A percentile compares a stretch with the other conserved stretches of the same genome.
phyloP scores from a whole-genome alignment of 768 basidiomycete genomes.

The Porpolomopsis calyptriformis region DNA sequence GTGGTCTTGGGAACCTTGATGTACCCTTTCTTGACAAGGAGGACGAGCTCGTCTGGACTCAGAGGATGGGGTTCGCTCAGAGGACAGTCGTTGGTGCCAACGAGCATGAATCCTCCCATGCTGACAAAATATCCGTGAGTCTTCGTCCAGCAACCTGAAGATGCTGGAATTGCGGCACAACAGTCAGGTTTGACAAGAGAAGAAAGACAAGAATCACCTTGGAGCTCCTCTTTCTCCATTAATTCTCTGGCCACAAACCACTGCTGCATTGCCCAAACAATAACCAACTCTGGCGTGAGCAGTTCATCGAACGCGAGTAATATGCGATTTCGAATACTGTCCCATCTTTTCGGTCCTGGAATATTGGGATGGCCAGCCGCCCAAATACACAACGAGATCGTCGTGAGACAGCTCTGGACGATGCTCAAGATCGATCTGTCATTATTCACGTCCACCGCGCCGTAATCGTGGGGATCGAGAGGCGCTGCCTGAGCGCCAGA shows the following conservation, averaged over 20 bases:
- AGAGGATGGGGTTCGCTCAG: not conserved
- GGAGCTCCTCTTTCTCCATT: no score
- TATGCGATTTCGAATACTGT: not conserved
- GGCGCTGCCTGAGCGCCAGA: no score
- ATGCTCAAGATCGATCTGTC: conserved; percentile 10
- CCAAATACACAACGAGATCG: conserved; percentile 18
- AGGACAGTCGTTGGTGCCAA: not conserved
- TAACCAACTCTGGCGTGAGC: conserved; percentile 16
- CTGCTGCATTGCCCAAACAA: conserved; percentile 15
- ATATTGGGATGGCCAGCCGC: conserved; percentile 19
- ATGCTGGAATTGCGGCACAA: no score
- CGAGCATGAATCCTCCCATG: conserved; percentile 19
- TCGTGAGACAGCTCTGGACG: conserved; percentile 16
- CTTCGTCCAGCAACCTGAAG: no score
- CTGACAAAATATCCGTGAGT: conserved; percentile 19
- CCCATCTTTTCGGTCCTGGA: conserved; percentile 2
- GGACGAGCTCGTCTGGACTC: not conserved
- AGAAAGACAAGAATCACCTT: no score
- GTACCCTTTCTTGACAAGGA: not conserved
- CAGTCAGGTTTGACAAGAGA: no score
- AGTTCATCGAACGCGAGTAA: conserved; percentile 11
- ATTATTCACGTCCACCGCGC: no score
- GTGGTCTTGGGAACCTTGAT: conserved; percentile 9
- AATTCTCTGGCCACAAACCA: conserved; percentile 16
- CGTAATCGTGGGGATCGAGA: no score